A percentile compares a stretch with the other conserved stretches of the same genome.
Evolutionary conservation across 768 basidiomycete species (phyloP).

Genomic region (Boletus tomentosulus): DNA sequence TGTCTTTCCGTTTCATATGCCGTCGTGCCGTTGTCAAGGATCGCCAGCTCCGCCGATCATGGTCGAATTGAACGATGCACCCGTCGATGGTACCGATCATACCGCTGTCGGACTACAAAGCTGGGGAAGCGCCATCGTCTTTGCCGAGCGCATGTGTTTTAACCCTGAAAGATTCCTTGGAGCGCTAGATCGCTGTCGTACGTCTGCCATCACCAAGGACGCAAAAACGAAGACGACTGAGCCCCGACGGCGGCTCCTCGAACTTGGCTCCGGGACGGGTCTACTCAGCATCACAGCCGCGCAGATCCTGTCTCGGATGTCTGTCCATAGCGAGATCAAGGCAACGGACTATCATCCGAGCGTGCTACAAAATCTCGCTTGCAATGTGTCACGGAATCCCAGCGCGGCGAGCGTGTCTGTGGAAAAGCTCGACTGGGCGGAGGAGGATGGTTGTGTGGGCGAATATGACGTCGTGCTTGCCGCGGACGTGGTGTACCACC

Average conservation of each 20-base stretch:
- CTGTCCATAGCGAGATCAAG: slow-evolving; percentile 17
- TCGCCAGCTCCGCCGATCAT: slow-evolving; percentile 22
- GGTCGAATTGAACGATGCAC: slow-evolving; percentile 67
- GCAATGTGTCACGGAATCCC: slow-evolving; percentile 56
- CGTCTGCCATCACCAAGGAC: background rate
- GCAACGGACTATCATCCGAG: slow-evolving; percentile 78
- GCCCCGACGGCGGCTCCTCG: slow-evolving; percentile 47
- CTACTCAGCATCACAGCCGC: slow-evolving; percentile 69
- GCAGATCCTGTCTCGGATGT: slow-evolving; percentile 36
- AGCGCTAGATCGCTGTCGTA: slow-evolving; percentile 8
- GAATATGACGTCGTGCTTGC: slow-evolving; percentile 68
- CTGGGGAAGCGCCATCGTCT: slow-evolving; percentile 75
- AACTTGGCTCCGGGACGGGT: slow-evolving; percentile 86
- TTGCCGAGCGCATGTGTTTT: slow-evolving; percentile 31
- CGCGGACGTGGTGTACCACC: slow-evolving; percentile 77
- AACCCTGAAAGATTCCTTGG: slow-evolving; percentile 40
- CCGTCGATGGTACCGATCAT: slow-evolving; percentile 60
- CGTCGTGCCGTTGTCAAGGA: background rate
- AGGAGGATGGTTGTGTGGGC: slow-evolving; percentile 26
- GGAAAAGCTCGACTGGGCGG: slow-evolving; percentile 26
- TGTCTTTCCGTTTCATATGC: slow-evolving; percentile 36
- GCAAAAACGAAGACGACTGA: background rate
- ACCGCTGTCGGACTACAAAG: slow-evolving; percentile 81
- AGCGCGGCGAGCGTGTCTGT: slow-evolving; percentile 36
- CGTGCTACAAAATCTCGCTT: slow-evolving; percentile 64